These are phyloP conservation scores for Camelina laxa DNA, from an alignment of 345 rosid genomes.

Conservation along the genomic window DNA sequence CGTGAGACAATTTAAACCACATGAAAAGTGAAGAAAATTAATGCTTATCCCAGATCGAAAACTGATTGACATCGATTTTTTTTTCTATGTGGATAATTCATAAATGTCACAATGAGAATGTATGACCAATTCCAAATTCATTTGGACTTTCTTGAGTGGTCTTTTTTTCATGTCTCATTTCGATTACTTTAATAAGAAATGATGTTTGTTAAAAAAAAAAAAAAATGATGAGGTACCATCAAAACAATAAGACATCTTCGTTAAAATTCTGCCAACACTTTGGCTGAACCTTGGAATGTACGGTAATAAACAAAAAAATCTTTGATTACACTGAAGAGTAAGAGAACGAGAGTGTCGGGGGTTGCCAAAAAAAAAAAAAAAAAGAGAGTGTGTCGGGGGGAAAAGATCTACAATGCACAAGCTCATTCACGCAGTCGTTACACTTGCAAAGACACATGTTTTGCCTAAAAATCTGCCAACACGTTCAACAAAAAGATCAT, in stretches of 20 bases:
- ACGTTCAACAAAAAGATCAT: no score
- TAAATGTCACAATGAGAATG: background rate
- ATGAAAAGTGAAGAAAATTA: constrained; percentile 10
- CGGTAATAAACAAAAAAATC: background rate
- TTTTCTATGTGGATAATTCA: constrained; percentile 1
- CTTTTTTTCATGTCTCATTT: background rate
- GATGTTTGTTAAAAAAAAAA: no score
- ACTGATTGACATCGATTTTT: constrained; percentile 25
- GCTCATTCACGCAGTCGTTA: background rate
- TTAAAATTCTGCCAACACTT: background rate
- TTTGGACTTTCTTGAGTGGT: background rate
- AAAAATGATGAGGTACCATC: background rate
- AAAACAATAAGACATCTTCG: background rate
- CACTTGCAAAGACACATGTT: no score
- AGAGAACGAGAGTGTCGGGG: no score
- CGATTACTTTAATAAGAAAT: background rate
- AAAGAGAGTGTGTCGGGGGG: background rate
- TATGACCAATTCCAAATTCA: constrained; percentile 15
- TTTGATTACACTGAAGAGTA: background rate
- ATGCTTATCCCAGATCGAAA: constrained; percentile 22
- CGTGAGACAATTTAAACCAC: constrained; percentile 37
- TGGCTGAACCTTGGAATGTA: background rate
- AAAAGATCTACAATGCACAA: background rate
- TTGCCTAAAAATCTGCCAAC: no score
- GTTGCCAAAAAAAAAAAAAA: no score